Percentiles rank a stretch among this genome's conserved stretches.
Evolutionary conservation across 2,329 filamentous ascomycete species (phyloP).

Genomic region (Botrytis deweyae): DNA sequence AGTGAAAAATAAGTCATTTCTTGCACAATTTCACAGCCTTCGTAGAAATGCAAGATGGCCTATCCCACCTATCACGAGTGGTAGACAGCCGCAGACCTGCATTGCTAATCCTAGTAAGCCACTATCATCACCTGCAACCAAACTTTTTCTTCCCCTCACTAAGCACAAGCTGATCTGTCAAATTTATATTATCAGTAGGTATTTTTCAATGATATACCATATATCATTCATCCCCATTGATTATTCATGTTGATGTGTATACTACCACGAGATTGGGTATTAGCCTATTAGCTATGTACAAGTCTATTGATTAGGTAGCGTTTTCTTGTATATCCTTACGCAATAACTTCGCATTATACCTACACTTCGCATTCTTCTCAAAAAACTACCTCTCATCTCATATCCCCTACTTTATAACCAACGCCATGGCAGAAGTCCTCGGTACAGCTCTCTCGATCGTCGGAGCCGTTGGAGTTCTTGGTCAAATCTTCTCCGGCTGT

Average conservation of each 20-base stretch:
- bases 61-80: slow-evolving; percentile 11
- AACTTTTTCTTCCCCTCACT: background rate
- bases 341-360: background rate
- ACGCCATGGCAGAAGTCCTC: slow-evolving; percentile 43
- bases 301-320: background rate
- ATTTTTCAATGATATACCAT: background rate
- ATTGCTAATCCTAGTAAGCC: slow-evolving; percentile 16
- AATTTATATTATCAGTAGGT: background rate
- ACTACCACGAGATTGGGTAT: background rate
- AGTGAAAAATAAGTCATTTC: background rate
- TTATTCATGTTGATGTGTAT: background rate
- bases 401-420: background rate
- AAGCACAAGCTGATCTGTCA: slow-evolving; percentile 16
- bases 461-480: slow-evolving; percentile 47
- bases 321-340: background rate
- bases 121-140: background rate
- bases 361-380: background rate
- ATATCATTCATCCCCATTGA: background rate
- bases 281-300: background rate
- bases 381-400: background rate
- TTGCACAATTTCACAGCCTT: background rate
- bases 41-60: background rate
- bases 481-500: slow-evolving; percentile 50
- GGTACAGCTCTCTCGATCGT: slow-evolving; percentile 47
- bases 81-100: slow-evolving; percentile 10